These are phyloP conservation scores for Boletellus emodensis DNA, from an alignment of 768 basidiomycete genomes.

Conservation along the genomic window DNA sequence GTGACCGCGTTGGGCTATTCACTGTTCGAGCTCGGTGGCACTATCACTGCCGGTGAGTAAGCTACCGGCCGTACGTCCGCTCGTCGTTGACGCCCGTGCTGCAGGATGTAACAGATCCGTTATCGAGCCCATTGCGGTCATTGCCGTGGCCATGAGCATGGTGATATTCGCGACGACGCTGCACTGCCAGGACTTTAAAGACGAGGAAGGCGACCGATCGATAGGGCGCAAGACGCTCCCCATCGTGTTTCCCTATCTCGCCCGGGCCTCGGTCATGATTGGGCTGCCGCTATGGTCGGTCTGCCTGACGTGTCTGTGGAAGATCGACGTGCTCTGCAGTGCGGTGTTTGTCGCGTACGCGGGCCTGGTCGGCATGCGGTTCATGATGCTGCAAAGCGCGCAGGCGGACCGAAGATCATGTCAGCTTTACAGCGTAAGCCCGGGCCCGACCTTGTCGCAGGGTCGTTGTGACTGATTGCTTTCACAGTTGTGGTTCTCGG, in stretches of 20 bases:
- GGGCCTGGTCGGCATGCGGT: slow-evolving; percentile 22
- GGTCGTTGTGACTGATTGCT: neutral
- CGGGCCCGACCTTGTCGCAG: neutral
- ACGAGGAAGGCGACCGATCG: slow-evolving; percentile 39
- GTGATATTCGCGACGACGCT: slow-evolving; percentile 36
- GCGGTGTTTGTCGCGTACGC: slow-evolving; percentile 25
- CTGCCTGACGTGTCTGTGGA: slow-evolving; percentile 24
- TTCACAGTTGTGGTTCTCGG: slow-evolving; percentile 29
- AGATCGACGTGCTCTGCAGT: slow-evolving; percentile 26
- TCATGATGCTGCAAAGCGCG: slow-evolving; percentile 19
- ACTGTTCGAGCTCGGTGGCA: slow-evolving; percentile 37
- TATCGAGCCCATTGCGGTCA: slow-evolving; percentile 23
- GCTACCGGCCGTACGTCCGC: neutral
- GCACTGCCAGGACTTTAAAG: slow-evolving; percentile 36
- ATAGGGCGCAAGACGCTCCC: slow-evolving; percentile 42
- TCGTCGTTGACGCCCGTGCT: slow-evolving; percentile 1
- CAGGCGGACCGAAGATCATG: slow-evolving; percentile 28
- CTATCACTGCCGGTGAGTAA: slow-evolving; percentile 33
- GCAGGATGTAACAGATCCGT: slow-evolving; percentile 23
- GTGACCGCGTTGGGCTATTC: slow-evolving; percentile 37
- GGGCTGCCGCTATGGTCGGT: slow-evolving; percentile 30
- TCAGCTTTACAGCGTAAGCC: slow-evolving; percentile 30
- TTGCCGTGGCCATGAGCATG: slow-evolving; percentile 31
- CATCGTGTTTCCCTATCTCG: slow-evolving; percentile 37
- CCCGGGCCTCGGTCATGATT: slow-evolving; percentile 24